Evolutionary conservation across 257 asterid genomes (phyloP), one percentile per base, ranked within the genome.

Genomic region (Solanum chiquidenum): DNA sequence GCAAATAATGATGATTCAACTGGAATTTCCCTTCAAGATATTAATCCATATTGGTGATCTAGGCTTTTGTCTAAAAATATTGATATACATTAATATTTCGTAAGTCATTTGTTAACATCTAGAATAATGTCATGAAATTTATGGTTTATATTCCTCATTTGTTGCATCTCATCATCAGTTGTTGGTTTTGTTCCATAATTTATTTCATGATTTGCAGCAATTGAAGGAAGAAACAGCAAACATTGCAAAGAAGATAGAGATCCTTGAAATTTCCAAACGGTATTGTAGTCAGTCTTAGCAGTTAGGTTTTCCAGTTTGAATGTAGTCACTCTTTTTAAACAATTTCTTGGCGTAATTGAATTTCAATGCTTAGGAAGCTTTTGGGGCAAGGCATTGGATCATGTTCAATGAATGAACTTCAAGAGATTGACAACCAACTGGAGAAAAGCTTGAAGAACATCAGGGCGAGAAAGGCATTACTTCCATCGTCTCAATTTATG

Each of bases 361-460:
- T 86, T 34, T 79, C n/a, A 37, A 68, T 46, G 64, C 55, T 40
- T 90, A 95, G 98, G 89, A 94, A 89, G 94, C 88, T 92, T 84
- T 86, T 93, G 93, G 98, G 98, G 79, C 96, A 94, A 40, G 88
- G 92, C 73, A 58, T 95, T 33, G 92, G 90, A 34, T 64, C 88
- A n/a, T 92, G 95, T 84, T 91, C 98, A 10, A 1, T 91, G 42
- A 87, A 91, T 85, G 98, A 95, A 89, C 92, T 95, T 83, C 93
- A 90, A 27, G 93, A 94, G 89, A 92, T 93, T 44, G 95, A 92
- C 14, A 60, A 33, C n/a, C 96, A 94, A 89, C 93, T 94, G 0
- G 94, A 94, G 86, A 92, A 60, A 89, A 94, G 95, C 93, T 94
- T 95, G 1, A 84, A 82, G 68, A 92, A 40, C 73, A 90, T 95